These are phyloP conservation scores for Komagataella ulmi DNA, from an alignment of 805 yeast genomes.

Conservation along the genomic window DNA sequence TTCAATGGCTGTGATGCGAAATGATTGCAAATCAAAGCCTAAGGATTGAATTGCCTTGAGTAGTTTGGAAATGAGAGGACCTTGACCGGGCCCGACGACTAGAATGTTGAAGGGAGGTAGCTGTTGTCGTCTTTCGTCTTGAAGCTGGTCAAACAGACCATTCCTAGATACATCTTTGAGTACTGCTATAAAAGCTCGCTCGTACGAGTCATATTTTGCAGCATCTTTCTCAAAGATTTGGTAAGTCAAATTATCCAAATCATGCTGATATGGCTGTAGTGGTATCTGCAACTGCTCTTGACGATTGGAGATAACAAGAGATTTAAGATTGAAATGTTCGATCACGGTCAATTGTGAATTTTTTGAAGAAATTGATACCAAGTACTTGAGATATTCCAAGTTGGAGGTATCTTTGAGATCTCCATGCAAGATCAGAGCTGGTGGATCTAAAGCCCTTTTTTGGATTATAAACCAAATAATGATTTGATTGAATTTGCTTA, in stretches of 20 bases:
- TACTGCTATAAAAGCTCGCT: constrained; percentile 47
- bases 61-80: constrained; percentile 56
- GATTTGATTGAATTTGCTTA: constrained; percentile 42
- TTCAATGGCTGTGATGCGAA: constrained; percentile 50
- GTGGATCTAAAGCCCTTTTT: constrained; percentile 25
- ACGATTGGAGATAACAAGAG: constrained; percentile 5
- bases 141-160: constrained; percentile 8
- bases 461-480: constrained; percentile 29
- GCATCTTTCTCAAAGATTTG: constrained; percentile 58
- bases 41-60: constrained; percentile 25
- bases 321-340: constrained; percentile 4
- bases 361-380: constrained; percentile 14
- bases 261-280: constrained; percentile 52
- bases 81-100: constrained; percentile 82
- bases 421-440: constrained; percentile 39
- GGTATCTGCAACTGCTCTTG: constrained; percentile 29
- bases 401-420: constrained; percentile 6
- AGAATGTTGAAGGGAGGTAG: constrained; percentile 23
- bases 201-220: constrained; percentile 58
- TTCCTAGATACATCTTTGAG: constrained; percentile 20
- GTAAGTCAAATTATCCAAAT: constrained; percentile 49
- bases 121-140: constrained; percentile 3
- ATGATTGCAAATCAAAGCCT: constrained; percentile 9
- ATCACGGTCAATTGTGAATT: constrained; percentile 12
- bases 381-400: constrained; percentile 8